Conservation (phyloP, 768 basidiomycete genomes). For the Asterophora parasitica region DNA sequence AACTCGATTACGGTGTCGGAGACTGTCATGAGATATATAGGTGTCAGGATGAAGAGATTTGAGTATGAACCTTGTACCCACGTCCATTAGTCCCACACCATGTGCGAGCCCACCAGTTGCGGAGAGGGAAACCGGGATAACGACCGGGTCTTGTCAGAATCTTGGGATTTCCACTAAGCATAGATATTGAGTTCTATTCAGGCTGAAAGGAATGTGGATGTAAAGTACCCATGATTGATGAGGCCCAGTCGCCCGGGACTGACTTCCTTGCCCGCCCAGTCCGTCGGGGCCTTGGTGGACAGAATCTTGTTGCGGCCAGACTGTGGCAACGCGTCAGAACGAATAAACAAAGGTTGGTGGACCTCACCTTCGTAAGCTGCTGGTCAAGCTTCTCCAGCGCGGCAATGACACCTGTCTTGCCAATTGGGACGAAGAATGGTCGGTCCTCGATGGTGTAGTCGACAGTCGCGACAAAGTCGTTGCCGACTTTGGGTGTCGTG, state of each 20-base stretch:
- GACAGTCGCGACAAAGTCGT: conserved; percentile 40
- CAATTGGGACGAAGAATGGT: conserved; percentile 69
- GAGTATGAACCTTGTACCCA: conserved; percentile 29
- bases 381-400: conserved; percentile 68
- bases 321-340: conserved; percentile 28
- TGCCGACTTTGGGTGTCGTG: conserved; percentile 14
- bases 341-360: conserved; percentile 3
- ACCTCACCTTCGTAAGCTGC: conserved; percentile 49
- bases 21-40: conserved; percentile 36
- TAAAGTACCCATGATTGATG: conserved; percentile 58
- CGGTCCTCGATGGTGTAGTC: conserved; percentile 53
- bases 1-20: conserved; percentile 82
- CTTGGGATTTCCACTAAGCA: conserved; percentile 64
- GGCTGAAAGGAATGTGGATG: background rate
- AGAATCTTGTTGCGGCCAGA: conserved; percentile 52
- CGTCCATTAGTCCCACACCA: conserved; percentile 67
- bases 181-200: background rate
- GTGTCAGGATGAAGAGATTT: background rate
- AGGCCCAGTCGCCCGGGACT: conserved; percentile 69
- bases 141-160: conserved; percentile 69
- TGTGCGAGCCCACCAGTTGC: conserved; percentile 83
- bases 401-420: conserved; percentile 57
- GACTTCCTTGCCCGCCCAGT: conserved; percentile 70
- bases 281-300: conserved; percentile 65
- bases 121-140: conserved; percentile 69